phyloP scores from a whole-genome alignment of 2,329 filamentous ascomycete species.

The Coniella lustricola region DNA sequence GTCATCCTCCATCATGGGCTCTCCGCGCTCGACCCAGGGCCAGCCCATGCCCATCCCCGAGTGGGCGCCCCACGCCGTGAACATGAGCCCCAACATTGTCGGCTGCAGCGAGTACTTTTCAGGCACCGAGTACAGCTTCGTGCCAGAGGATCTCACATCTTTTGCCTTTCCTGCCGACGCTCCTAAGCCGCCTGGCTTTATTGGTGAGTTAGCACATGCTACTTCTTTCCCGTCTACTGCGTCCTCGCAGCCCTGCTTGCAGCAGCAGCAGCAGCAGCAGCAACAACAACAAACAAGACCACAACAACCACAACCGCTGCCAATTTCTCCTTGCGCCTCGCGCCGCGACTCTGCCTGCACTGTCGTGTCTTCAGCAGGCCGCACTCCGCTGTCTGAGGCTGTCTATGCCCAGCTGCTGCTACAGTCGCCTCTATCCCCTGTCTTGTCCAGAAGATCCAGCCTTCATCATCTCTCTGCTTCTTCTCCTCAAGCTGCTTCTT shows the following conservation, averaged over 20 bases:
- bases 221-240: slow-evolving; percentile 27
- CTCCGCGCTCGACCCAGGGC: slow-evolving; percentile 56
- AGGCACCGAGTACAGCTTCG: slow-evolving; percentile 46
- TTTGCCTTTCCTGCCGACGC: slow-evolving; percentile 38
- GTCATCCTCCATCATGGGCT: slow-evolving; percentile 60
- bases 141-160: slow-evolving; percentile 42
- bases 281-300: no score
- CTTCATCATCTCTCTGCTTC: slow-evolving; percentile 23
- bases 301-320: slow-evolving; percentile 18
- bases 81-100: slow-evolving; percentile 56
- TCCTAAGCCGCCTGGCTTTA: slow-evolving; percentile 41
- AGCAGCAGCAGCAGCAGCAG: not conserved
- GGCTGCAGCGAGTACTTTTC: slow-evolving; percentile 46
- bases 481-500: slow-evolving; percentile 19
- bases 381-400: slow-evolving; percentile 21
- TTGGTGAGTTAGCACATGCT: slow-evolving; percentile 48
- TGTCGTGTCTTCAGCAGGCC: slow-evolving; percentile 20
- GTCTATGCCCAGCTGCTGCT: slow-evolving; percentile 18
- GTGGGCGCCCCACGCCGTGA: slow-evolving; percentile 49
- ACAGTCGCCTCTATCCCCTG: slow-evolving; percentile 22
- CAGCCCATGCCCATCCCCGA: slow-evolving; percentile 51
- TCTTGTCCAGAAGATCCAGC: slow-evolving; percentile 23
- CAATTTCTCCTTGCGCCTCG: slow-evolving; percentile 21
- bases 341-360: slow-evolving; percentile 18
- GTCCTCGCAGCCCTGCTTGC: slow-evolving; percentile 3